phyloP scores from a whole-genome alignment of 2,329 filamentous ascomycete species.

The Microsporum ferrugineum region DNA sequence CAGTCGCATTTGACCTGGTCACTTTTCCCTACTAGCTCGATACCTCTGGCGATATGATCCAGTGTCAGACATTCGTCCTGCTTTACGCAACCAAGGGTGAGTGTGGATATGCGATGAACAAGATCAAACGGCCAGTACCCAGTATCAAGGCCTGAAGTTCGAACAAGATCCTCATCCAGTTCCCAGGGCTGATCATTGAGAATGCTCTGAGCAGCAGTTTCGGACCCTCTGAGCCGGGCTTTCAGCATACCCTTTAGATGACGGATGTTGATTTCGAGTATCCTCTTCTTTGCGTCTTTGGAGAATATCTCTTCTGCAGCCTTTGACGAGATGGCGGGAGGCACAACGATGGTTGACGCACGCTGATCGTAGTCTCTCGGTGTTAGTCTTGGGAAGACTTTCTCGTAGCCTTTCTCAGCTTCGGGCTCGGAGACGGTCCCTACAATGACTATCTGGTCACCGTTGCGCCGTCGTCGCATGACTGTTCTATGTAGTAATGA shows the following conservation, averaged over 20 bases:
- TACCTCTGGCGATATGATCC: slow-evolving; percentile 27
- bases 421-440: slow-evolving; percentile 59
- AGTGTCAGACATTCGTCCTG: slow-evolving; percentile 31
- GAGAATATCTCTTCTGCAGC: slow-evolving; percentile 33
- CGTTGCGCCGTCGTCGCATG: slow-evolving; percentile 58
- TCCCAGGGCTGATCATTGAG: slow-evolving; percentile 24
- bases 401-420: slow-evolving; percentile 36
- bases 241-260: slow-evolving; percentile 54
- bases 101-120: slow-evolving; percentile 48
- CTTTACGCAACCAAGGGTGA: slow-evolving; percentile 41
- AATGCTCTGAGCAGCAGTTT: slow-evolving; percentile 21
- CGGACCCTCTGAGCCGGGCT: slow-evolving; percentile 23
- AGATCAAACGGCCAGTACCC: slow-evolving; percentile 49
- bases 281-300: slow-evolving; percentile 40
- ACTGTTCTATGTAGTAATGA: slow-evolving; percentile 58
- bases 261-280: slow-evolving; percentile 49
- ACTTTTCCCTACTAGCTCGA: slow-evolving; percentile 33
- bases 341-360: slow-evolving; percentile 45
- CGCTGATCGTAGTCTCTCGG: slow-evolving; percentile 38
- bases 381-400: slow-evolving; percentile 35
- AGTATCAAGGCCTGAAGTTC: slow-evolving; percentile 35
- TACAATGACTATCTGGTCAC: slow-evolving; percentile 62
- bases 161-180: slow-evolving; percentile 19
- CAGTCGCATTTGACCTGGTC: slow-evolving; percentile 29
- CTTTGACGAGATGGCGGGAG: slow-evolving; percentile 35